Evolutionary conservation across 2,329 filamentous ascomycete species (phyloP), one percentile per base, ranked within the genome.

Genomic region (Monosporascus sp.): DNA sequence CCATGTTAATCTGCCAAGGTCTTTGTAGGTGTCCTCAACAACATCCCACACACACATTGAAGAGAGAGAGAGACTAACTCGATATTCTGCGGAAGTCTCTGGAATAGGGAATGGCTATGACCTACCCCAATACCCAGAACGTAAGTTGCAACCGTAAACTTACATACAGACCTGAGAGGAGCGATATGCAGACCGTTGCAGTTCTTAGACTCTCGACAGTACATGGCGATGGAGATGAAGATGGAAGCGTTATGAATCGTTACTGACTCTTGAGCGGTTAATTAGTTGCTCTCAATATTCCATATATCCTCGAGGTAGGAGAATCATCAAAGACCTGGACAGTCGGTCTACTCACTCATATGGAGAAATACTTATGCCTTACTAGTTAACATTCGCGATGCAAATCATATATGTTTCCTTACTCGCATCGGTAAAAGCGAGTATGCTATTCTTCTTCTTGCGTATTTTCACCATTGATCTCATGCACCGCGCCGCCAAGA

Each of bases 361-460:
- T 27, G 25, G 25, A 27, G 25, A 27, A 2, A 27, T 27, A 27
- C 25, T 27, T 27, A 27, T 9, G 25, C 25, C 7, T 27, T 9
- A 27, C 35, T 17, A 61, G 59, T 47, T 61, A 22, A 56, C 56
- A 0, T 61, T 59, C 35, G 50, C 37, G 24, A 58, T 60, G 56
- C 53, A 59, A 52, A 46, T 58, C 7, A 52, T 60, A 41, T 60
- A 60, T 31, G 58, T 61, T n/a, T 49, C 48, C 5, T 48, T 56
- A n/a, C 55, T 61, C 6, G 55, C 58, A 18, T 43, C 48, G 4
- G 54, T 58, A 6, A 61, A 61, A 47, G 55, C 50, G 18, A 59
- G 56, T 50, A 61, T 61, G 59, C 37, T 61, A 31, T 55, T 20
- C 47, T 61, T 61, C 51, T 61, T 59, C 54, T 27, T 58, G 1